Base-by-base conservation (phyloP, 1,284 basidiomycete genomes). In the Microbotryomycetes sp. region DNA sequence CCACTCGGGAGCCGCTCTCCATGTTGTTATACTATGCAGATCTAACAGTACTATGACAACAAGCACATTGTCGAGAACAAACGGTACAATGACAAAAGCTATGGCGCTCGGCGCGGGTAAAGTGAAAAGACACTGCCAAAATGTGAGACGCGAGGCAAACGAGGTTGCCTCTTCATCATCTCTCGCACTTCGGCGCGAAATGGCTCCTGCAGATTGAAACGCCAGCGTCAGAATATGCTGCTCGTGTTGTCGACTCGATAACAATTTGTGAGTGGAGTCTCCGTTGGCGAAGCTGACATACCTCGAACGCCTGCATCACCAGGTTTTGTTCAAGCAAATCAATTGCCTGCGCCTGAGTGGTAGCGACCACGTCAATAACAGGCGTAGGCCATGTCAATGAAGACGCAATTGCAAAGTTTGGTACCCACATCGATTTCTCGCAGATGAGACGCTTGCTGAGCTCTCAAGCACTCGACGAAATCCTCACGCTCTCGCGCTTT, bases 251-350 rank as follows among this genome's bases (percentile, higher is more conserved):
- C 9, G 6, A 30, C n/a, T n/a, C 6, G n/a, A 12, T 16, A n/a
- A 23, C 9, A 42, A 3, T 14, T 7, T 22, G 16, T 31, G 22
- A 15, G 19, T n/a, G 22, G 28, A 47, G 54, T 23, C 19, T 16
- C 12, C 5, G 25, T 7, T 3, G 25, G 36, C 36, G 19, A 14
- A 29, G 49, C 31, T 3, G 1, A 47, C 54, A 52, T 51, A 36
- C 63, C 63, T 61, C 60, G 49, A 54, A 63, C 25, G 6, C 36
- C 46, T n/a, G 36, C 62, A 54, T 61, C 28, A 53, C 23, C 25
- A 22, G 36, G n/a, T 29, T 29, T 54, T 57, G 62, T 54, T 42
- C 63, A 49, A 49, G 54, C 19, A 47, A 36, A 54, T 46, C 59
- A 14, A 46, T 45, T 46, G 48, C 56, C 6, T n/a, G 45, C 19